phyloP scores from a whole-genome alignment of 1,284 basidiomycete species.

The Puccinia hordei region DNA sequence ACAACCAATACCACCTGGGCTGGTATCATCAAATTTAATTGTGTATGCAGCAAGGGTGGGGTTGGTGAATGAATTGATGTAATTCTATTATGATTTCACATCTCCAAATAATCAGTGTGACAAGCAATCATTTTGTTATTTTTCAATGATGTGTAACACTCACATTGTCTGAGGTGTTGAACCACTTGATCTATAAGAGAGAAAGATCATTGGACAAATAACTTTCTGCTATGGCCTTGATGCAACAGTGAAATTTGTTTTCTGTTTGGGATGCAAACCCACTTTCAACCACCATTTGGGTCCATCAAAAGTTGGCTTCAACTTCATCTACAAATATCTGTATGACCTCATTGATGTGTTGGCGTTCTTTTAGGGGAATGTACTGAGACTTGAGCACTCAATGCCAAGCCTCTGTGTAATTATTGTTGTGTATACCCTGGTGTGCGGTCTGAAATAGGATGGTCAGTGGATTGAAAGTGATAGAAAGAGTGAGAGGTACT shows the following conservation, averaged over 20 bases:
- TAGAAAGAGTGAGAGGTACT: neutral
- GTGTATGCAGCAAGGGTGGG: neutral
- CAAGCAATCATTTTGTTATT: too few species aligned
- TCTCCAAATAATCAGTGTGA: too few species aligned
- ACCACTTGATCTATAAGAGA: neutral
- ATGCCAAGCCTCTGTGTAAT: neutral
- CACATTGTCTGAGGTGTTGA: neutral
- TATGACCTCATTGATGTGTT: neutral
- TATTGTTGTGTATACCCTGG: neutral
- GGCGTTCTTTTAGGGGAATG: neutral
- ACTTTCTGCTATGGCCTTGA: neutral
- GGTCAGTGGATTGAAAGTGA: neutral
- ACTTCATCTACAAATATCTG: neutral
- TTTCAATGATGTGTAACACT: too few species aligned
- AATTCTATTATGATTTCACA: neutral
- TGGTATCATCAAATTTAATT: neutral
- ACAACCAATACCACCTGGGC: neutral
- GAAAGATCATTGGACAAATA: neutral
- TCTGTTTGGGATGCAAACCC: neutral
- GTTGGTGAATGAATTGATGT: neutral
- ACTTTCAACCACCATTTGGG: neutral
- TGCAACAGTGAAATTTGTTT: neutral
- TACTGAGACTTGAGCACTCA: neutral
- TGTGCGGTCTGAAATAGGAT: neutral
- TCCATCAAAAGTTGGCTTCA: neutral